Evolutionary conservation across 1,284 basidiomycete genomes (phyloP), one percentile per base, ranked within the genome.

Genomic region (Vanrija pseudolonga): DNA sequence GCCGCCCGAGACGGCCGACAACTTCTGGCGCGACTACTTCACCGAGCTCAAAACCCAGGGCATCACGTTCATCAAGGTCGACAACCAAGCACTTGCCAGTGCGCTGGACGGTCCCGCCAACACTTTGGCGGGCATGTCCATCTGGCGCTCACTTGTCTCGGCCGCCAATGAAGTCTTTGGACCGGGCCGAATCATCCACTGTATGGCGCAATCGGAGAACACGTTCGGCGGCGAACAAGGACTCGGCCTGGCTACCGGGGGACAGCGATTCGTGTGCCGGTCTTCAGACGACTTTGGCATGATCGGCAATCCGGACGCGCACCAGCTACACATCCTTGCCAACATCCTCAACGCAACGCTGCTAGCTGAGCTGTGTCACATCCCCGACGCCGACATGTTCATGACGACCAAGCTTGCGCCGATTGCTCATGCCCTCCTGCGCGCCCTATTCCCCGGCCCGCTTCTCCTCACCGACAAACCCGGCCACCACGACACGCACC

Each of bases 301-400:
- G 3, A 20, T 45, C 4, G 62, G 60, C 47, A 19, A 47, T 12
- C 40, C 51, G 8, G 53, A 62, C 17, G 47, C 51, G 11, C 67
- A 72, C 50, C 46, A 58, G 19, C 54, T 65, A 15, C 66, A 65
- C 47, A 49, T 67, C 36, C 59, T 63, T 38, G 51, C 58, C 49
- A 72, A 72, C 55, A 28, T 64, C 24, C 57, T 61, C 51, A 57
- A 47, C 20, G 42, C 66, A 3, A 57, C 68, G 15, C 58, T 72
- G 18, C 63, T 64, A 6, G 58, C 56, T 7, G 56, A 70, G 17
- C 59, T 68, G 2, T 59, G 59, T 20, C 51, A 66, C n/a, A 44
- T 65, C 11, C 66, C 61, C 4, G 68, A 72, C 52, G 66, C 62
- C 32, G 70, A 72, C 62, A 69, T 72, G 70, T 69, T 69, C 53